These are phyloP conservation scores for Mycena capillaripes DNA, from an alignment of 768 basidiomycete genomes.

Conservation along the genomic window DNA sequence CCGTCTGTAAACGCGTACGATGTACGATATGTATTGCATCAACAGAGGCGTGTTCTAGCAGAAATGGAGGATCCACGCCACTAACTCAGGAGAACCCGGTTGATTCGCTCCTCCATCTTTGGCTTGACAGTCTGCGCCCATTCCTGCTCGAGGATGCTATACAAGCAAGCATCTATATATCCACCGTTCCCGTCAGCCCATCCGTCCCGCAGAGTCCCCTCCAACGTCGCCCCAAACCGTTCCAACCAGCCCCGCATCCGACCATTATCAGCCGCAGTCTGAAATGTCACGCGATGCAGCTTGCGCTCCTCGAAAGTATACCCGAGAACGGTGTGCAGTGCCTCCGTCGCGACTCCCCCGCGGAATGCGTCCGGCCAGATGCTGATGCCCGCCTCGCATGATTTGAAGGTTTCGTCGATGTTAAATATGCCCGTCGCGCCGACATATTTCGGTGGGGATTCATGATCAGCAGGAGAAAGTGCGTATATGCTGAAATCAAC, in stretches of 20 bases:
- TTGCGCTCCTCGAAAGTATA: constrained; percentile 58
- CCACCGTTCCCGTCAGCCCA: constrained; percentile 54
- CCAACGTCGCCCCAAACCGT: constrained; percentile 53
- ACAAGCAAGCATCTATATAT: constrained; percentile 55
- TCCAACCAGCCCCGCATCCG: constrained; percentile 65
- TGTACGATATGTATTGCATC: too few relatives aligned
- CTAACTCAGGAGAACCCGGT: neutral
- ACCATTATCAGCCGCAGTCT: constrained; percentile 56
- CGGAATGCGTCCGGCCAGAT: constrained; percentile 53
- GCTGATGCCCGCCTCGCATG: constrained; percentile 59
- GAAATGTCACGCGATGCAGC: constrained; percentile 58
- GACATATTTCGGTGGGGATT: constrained; percentile 46
- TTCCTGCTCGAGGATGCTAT: constrained; percentile 59
- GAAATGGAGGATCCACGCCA: too few relatives aligned
- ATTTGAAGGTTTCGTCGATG: constrained; percentile 45
- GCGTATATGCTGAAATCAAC: constrained; percentile 55
- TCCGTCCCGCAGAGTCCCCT: constrained; percentile 52
- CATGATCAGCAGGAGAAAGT: constrained; percentile 27
- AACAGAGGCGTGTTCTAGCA: too few relatives aligned
- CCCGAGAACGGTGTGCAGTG: constrained; percentile 55
- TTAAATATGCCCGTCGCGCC: constrained; percentile 56
- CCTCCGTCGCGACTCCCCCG: constrained; percentile 57
- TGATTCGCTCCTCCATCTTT: constrained; percentile 17
- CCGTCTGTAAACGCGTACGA: neutral
- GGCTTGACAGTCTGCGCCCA: constrained; percentile 52